Conservation (phyloP, 257 asterid genomes). For the Fraxinus americana region DNA sequence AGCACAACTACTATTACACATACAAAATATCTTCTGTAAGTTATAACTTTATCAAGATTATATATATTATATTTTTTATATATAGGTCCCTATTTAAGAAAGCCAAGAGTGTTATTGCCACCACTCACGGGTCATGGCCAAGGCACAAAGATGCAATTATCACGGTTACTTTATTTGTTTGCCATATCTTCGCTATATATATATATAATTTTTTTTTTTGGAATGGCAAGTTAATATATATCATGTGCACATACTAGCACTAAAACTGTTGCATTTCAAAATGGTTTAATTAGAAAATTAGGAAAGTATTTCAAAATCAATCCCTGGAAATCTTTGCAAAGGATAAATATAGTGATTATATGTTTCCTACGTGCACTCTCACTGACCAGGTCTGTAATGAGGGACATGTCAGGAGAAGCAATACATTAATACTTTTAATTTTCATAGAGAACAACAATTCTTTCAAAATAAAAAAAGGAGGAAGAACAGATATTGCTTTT, state of each 20-base stretch:
- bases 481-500: not conserved
- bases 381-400: not conserved
- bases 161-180: no score
- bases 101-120: no score
- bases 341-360: no score
- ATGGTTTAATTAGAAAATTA: conserved; percentile 1
- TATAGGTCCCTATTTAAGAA: no score
- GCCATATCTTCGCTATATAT: no score
- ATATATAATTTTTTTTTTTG: no score
- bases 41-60: not conserved
- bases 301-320: not conserved
- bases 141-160: no score
- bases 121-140: no score
- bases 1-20: not conserved
- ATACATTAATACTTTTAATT: not conserved
- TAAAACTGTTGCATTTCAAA: not conserved
- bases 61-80: no score
- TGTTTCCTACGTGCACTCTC: not conserved
- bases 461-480: not conserved
- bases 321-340: not conserved
- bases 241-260: not conserved
- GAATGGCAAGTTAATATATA: no score
- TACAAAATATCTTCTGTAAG: not conserved
- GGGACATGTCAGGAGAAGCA: no score
- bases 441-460: not conserved